Evolutionary conservation across 179 eudicot species (phyloP).

Genomic region (Drosera spatulata): DNA sequence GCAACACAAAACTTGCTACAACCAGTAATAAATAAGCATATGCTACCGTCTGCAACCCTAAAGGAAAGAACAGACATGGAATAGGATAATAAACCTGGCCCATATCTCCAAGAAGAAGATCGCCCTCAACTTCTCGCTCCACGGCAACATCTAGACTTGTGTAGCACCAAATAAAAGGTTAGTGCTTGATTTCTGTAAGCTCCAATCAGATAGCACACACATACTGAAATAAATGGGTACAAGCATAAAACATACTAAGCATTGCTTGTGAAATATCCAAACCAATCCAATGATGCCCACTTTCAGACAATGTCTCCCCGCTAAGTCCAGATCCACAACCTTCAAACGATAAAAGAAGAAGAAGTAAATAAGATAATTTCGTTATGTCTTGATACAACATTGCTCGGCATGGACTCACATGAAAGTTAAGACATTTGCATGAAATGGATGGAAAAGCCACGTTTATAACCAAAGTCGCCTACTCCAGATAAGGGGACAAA

Average conservation of each 20-base stretch:
- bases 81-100: constrained; percentile 55
- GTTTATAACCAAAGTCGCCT: too few relatives aligned
- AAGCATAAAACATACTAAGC: constrained; percentile 47
- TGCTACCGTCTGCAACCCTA: not conserved
- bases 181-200: constrained; percentile 5
- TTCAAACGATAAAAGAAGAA: constrained; percentile 12
- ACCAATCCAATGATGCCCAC: constrained; percentile 94
- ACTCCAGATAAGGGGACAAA: too few relatives aligned
- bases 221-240: not conserved
- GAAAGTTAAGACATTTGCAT: too few relatives aligned
- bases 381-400: not conserved
- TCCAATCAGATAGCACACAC: not conserved
- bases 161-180: not conserved
- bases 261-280: constrained; percentile 83
- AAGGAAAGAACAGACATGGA: not conserved
- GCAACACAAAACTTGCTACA: too few relatives aligned
- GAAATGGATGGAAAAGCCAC: too few relatives aligned
- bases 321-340: constrained; percentile 98
- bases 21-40: not conserved
- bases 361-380: not conserved
- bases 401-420: too few relatives aligned
- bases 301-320: constrained; percentile 85
- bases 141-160: constrained; percentile 52
- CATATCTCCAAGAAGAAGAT: constrained; percentile 86
- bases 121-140: constrained; percentile 93